These are phyloP conservation scores for Ganoderma resinaceum DNA, from an alignment of 1,284 basidiomycete genomes.

Conservation along the genomic window DNA sequence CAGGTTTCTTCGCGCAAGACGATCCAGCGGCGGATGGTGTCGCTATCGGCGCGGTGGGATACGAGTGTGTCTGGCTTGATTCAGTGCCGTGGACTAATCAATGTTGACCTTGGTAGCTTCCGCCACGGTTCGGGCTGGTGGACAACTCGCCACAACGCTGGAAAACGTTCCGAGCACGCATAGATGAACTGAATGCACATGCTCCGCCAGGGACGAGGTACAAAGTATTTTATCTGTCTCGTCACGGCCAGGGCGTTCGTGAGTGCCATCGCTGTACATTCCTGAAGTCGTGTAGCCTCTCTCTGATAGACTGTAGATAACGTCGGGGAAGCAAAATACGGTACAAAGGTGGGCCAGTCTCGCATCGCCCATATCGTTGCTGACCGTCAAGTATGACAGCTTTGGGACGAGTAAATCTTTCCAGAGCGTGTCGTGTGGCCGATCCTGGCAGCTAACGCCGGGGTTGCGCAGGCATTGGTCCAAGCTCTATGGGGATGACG, in stretches of 20 bases:
- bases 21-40: slow-evolving; percentile 31
- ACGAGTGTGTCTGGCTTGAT: not conserved
- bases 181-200: slow-evolving; percentile 54
- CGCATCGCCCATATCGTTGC: slow-evolving; percentile 5
- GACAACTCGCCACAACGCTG: slow-evolving; percentile 61
- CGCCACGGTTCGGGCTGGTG: slow-evolving; percentile 66
- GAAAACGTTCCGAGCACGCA: slow-evolving; percentile 50
- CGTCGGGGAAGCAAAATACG: slow-evolving; percentile 76
- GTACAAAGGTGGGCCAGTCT: slow-evolving; percentile 50
- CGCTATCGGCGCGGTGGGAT: slow-evolving; percentile 39
- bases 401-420: slow-evolving; percentile 62
- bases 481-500: slow-evolving; percentile 71
- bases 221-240: slow-evolving; percentile 71
- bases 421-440: not conserved
- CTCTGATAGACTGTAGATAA: slow-evolving; percentile 62
- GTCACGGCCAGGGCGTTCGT: slow-evolving; percentile 81
- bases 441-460: too few relatives aligned
- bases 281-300: not conserved
- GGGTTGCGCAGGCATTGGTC: slow-evolving; percentile 56
- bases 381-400: slow-evolving; percentile 33
- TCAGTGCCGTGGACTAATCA: not conserved
- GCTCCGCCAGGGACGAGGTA: slow-evolving; percentile 50
- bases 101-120: slow-evolving; percentile 49
- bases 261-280: slow-evolving; percentile 37
- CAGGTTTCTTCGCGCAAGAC: slow-evolving; percentile 45